Base-by-base conservation (phyloP, 345 rosid genomes). In the Laguncularia racemosa region DNA sequence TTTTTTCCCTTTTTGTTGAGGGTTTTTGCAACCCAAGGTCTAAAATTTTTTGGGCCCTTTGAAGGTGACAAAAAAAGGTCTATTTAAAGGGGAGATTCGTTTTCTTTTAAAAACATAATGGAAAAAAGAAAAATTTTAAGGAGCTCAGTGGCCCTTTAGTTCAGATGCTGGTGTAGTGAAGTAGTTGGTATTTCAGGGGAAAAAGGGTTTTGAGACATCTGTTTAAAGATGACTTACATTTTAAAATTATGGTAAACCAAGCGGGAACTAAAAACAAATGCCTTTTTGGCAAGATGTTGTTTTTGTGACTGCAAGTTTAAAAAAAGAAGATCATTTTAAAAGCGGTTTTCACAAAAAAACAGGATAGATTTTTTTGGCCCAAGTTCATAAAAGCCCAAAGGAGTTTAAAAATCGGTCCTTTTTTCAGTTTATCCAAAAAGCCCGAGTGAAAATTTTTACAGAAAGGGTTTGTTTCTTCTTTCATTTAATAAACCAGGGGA, bases 261-360 rank as follows among this genome's bases (percentile, higher is more conserved):
- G 49, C 17, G 23, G 58, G 44, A 44, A 21, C 20, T 46, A 45
- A 50, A 57, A 51, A 43, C 23, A 50, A 46, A 44, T 13, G 48
- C 21, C 18, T 50, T 48, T 55, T 63, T 45, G n/a, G 53, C 66
- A 73, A 50, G 85, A 54, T 60, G 62, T 28, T 23, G 65, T 46
- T 68, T 67, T 79, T 60, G 60, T 55, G 44, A 59, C 64, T 62
- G 54, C 71, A n/a, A 48, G 71, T 58, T 45, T n/a, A n/a, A 78
- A 55, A 52, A 84, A 81, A 13, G 96, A 85, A 56, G 88, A 68
- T 17, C 84, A 84, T 62, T 89, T 93, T 73, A n/a, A n/a, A 97
- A 89, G 71, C 95, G 74, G 57, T 90, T 93, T 16, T 85, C 87
- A 64, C 75, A 53, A 79, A 71, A 71, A 89, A 84, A 71, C 95